Percentiles rank a stretch among this genome's conserved stretches.
Conservation (phyloP, 805 yeast species). For the Wickerhamiella cacticola region DNA sequence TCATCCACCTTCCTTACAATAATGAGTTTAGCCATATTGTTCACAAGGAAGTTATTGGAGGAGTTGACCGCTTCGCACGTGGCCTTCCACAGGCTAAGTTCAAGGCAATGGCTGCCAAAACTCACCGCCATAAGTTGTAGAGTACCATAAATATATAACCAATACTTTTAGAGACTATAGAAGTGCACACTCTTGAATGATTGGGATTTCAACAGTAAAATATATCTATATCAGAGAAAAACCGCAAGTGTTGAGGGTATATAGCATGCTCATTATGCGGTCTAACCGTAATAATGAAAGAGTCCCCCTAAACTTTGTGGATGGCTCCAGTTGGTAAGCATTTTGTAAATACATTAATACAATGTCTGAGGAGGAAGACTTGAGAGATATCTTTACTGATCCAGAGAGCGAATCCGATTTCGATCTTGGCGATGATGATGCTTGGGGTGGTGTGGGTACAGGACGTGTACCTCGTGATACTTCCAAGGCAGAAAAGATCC, state of each 20-base stretch:
- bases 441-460: not conserved
- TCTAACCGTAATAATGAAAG: too few species aligned
- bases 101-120: conserved; percentile 39
- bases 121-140: conserved; percentile 50
- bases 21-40: conserved; percentile 38
- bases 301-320: too few species aligned
- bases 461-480: conserved; percentile 9
- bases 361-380: conserved; percentile 11
- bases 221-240: too few species aligned
- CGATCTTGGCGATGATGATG: conserved; percentile 4
- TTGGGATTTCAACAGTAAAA: too few species aligned
- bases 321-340: not conserved
- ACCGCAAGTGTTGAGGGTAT: too few species aligned
- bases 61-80: conserved; percentile 55
- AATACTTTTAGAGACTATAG: too few species aligned
- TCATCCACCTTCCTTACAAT: conserved; percentile 30
- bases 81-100: conserved; percentile 68
- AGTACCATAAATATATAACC: not conserved
- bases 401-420: conserved; percentile 38
- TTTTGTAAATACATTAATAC: not conserved
- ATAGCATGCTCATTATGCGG: too few species aligned
- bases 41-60: conserved; percentile 54
- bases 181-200: too few species aligned
- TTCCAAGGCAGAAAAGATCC: conserved; percentile 8
- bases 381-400: conserved; percentile 27